A percentile compares a stretch with the other conserved stretches of the same genome.
Conservation (phyloP, 2,329 filamentous ascomycete genomes). For the Leptosphaerulina australis region DNA sequence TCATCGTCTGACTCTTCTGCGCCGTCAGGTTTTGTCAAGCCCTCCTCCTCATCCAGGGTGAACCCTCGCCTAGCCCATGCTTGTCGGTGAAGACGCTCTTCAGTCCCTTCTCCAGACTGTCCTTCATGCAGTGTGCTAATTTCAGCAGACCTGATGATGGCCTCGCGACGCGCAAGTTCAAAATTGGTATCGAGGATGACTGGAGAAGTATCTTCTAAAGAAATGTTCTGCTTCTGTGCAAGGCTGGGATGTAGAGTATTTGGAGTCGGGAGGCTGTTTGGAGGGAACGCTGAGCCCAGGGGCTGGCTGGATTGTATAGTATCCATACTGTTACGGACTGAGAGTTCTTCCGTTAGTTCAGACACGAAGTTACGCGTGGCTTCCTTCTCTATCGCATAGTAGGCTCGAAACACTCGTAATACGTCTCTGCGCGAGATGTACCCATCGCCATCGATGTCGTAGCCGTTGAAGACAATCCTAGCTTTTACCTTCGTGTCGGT, state of each 20-base stretch:
- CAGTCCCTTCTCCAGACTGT: conserved; percentile 6
- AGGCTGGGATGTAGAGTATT: conserved; percentile 22
- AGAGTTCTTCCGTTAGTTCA: conserved; percentile 75
- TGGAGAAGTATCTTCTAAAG: conserved; percentile 37
- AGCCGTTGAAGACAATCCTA: conserved; percentile 77
- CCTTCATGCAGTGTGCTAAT: conserved; percentile 12
- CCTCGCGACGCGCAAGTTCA: conserved; percentile 31
- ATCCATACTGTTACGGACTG: conserved; percentile 59
- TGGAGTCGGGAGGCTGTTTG: conserved; percentile 42
- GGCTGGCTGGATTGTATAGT: conserved; percentile 54
- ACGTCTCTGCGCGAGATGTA: conserved; percentile 87
- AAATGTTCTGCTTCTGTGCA: conserved; percentile 42
- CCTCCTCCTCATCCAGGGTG: conserved; percentile 86
- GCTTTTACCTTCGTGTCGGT: conserved; percentile 55
- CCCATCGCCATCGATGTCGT: conserved; percentile 88
- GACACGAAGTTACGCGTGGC: conserved; percentile 83
- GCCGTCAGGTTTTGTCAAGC: conserved; percentile 52
- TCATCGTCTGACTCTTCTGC: conserved; percentile 17
- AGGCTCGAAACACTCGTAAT: conserved; percentile 87
- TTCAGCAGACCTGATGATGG: conserved; percentile 23
- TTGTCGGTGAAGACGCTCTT: conserved; percentile 59
- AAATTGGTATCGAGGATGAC: conserved; percentile 32
- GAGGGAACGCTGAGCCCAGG: conserved; percentile 53
- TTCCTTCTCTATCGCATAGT: conserved; percentile 88
- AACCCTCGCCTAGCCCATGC: conserved; percentile 77